phyloP scores from a whole-genome alignment of 805 yeast genomes.

The Phaffomyces thermotolerans region DNA sequence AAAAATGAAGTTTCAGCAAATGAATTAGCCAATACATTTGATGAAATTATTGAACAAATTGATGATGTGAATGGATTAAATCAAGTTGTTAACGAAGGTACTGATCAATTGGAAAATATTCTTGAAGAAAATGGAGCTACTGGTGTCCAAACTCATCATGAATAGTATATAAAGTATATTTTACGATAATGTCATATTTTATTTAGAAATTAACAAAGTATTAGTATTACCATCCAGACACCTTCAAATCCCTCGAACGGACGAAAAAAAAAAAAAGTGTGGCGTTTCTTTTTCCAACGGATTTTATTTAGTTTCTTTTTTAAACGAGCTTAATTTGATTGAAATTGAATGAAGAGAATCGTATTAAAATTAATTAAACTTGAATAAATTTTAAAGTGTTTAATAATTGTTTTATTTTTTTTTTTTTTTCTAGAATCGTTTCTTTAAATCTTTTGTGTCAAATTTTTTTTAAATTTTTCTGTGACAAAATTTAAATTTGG shows the following conservation, averaged over 20 bases:
- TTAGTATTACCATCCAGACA: background rate
- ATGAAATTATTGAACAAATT: background rate
- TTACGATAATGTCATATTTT: too few relatives aligned
- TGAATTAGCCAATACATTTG: background rate
- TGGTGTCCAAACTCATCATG: background rate
- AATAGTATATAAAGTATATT: too few relatives aligned
- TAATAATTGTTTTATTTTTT: too few relatives aligned
- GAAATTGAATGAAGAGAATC: too few relatives aligned
- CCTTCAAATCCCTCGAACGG: background rate
- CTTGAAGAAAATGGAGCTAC: background rate
- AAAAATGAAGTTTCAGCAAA: background rate
- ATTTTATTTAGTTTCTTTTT: background rate
- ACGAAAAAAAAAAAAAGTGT: constrained; percentile 2
- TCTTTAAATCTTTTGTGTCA: too few relatives aligned
- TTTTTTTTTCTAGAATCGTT: too few relatives aligned
- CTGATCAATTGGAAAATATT: background rate
- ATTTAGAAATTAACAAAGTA: too few relatives aligned
- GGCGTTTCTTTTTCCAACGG: constrained; percentile 4
- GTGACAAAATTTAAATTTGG: background rate
- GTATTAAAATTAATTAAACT: too few relatives aligned
- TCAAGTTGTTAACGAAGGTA: too few relatives aligned
- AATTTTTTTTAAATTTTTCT: background rate
- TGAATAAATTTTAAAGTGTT: too few relatives aligned
- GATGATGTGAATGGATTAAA: background rate
- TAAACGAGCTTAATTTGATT: background rate